Percentiles rank a stretch among this genome's conserved stretches.
These are phyloP conservation scores for Nemania diffusa DNA, from an alignment of 2,329 filamentous ascomycete species.

Conservation along the genomic window DNA sequence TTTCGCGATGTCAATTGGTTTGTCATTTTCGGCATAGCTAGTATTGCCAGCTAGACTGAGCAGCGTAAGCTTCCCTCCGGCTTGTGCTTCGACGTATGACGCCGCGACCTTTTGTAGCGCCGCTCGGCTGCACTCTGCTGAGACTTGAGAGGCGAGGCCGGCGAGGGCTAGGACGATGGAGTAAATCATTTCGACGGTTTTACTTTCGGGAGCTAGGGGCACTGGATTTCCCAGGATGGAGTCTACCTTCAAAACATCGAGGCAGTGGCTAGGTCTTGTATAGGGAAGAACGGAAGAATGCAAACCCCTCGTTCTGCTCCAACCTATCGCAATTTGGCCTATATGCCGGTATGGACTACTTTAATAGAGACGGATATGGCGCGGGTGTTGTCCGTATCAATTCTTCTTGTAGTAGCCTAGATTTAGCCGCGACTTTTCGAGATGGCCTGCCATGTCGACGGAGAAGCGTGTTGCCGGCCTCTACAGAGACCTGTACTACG, in stretches of 20 bases:
- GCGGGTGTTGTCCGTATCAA: slow-evolving; percentile 9
- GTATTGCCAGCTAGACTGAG: slow-evolving; percentile 35
- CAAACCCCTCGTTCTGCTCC: slow-evolving; percentile 22
- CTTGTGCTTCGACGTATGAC: slow-evolving; percentile 43
- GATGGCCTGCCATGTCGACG: slow-evolving; percentile 18
- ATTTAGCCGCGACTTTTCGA: slow-evolving; percentile 31
- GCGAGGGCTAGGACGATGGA: slow-evolving; percentile 30
- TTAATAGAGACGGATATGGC: background rate
- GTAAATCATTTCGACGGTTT: slow-evolving; percentile 35
- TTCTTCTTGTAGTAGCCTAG: background rate
- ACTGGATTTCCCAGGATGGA: background rate
- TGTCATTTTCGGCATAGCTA: slow-evolving; percentile 51
- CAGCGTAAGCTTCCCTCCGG: slow-evolving; percentile 35
- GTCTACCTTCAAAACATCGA: background rate
- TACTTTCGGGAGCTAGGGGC: background rate
- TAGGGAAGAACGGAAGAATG: slow-evolving; percentile 22
- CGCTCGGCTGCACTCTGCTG: slow-evolving; percentile 42
- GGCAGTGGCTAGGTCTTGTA: slow-evolving; percentile 16
- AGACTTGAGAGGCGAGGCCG: slow-evolving; percentile 35
- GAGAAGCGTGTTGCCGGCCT: too few relatives aligned
- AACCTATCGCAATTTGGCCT: slow-evolving; percentile 23
- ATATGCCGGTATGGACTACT: slow-evolving; percentile 29
- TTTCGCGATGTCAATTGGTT: slow-evolving; percentile 35
- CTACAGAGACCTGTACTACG: background rate
- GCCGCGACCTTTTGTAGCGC: slow-evolving; percentile 40